Evolutionary conservation across 495 filamentous ascomycete genomes (phyloP).

Genomic region (Xylaria intraflava): DNA sequence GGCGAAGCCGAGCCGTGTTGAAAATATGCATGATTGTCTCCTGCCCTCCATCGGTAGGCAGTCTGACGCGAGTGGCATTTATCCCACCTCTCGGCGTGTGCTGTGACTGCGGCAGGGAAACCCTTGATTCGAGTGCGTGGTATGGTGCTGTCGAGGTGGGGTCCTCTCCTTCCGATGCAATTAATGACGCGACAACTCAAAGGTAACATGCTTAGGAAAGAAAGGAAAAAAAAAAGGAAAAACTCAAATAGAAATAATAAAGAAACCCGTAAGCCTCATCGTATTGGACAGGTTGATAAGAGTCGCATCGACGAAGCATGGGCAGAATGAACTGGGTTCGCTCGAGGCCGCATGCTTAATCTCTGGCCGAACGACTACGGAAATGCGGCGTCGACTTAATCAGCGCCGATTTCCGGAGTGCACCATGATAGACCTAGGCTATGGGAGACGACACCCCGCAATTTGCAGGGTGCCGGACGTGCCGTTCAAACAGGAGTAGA

Average conservation of each 20-base stretch:
- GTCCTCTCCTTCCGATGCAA: not conserved
- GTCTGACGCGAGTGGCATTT: not conserved
- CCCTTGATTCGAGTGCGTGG: not conserved
- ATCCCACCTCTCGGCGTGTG: not conserved
- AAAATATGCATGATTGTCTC: not conserved
- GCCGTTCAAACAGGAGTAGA: conserved; percentile 26
- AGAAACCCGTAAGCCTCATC: conserved; percentile 14
- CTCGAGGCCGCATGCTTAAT: conserved; percentile 6
- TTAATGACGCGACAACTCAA: conserved; percentile 3
- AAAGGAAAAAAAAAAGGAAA: conserved; percentile 18
- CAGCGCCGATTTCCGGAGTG: not conserved
- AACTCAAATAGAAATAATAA: conserved; percentile 13
- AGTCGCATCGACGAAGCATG: conserved; percentile 26
- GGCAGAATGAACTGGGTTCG: not conserved
- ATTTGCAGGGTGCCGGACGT: conserved; percentile 23
- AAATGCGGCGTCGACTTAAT: not conserved
- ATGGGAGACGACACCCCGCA: conserved; percentile 19
- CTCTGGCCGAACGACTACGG: conserved; percentile 14
- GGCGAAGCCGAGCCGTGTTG: not conserved
- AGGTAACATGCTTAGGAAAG: conserved; percentile 18
- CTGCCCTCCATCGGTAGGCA: not conserved
- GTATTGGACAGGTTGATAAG: conserved; percentile 19
- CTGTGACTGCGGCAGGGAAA: not conserved
- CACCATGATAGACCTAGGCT: conserved; percentile 21
- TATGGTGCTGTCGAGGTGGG: not conserved